Conservation (phyloP, 1,139 yeast genomes). For the Candida sp. region DNA sequence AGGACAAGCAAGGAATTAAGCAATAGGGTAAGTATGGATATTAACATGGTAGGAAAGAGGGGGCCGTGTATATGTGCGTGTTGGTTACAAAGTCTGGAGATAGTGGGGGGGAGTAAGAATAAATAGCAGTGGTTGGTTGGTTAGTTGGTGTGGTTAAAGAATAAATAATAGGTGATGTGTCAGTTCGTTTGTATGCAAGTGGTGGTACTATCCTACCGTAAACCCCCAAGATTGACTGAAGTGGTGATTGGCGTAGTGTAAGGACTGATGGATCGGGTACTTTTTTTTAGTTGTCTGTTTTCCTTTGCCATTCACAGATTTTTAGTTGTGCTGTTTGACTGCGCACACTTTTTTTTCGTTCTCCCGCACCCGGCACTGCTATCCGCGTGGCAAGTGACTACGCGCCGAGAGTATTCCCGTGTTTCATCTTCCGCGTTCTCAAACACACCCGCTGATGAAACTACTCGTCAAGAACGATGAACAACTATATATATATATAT, state of each 20-base stretch:
- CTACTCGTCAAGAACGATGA: background rate
- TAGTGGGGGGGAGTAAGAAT: background rate
- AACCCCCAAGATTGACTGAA: no score
- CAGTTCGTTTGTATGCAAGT: no score
- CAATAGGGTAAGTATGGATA: background rate
- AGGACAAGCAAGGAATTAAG: slow-evolving; percentile 1
- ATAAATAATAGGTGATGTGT: background rate
- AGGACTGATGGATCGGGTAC: background rate
- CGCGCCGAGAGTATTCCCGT: background rate
- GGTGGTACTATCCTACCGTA: no score
- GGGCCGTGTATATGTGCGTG: background rate
- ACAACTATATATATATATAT: no score
- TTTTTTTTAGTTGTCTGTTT: background rate
- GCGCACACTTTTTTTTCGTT: no score
- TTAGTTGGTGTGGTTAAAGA: background rate
- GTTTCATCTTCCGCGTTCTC: background rate
- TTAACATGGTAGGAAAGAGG: background rate
- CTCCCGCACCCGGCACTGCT: background rate
- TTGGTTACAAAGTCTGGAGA: background rate
- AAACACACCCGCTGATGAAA: background rate
- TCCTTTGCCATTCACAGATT: background rate
- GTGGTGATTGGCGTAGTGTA: background rate
- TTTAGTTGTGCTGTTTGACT: background rate
- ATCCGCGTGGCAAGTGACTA: background rate
- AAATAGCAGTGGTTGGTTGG: background rate